phyloP scores from a whole-genome alignment of 495 filamentous ascomycete genomes.

The Delitschia confertaspora region DNA sequence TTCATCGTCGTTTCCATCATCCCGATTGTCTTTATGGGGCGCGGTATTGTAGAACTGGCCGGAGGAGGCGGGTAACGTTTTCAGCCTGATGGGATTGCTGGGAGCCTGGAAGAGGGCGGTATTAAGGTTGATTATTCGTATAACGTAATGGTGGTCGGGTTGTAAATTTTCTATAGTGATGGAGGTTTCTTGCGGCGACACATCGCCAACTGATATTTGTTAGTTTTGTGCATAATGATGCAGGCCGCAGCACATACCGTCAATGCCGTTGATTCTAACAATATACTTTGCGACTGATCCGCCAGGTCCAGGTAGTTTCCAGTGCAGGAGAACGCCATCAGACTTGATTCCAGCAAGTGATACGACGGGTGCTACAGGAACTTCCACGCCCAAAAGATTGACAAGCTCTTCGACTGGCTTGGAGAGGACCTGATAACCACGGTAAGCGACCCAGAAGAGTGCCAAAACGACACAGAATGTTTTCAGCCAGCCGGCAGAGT shows the following conservation, averaged over 20 bases:
- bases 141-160: conserved; percentile 80
- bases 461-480: conserved; percentile 25
- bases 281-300: conserved; percentile 77
- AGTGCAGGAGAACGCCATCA: conserved; percentile 82
- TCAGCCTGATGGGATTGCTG: conserved; percentile 71
- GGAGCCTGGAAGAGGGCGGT: conserved; percentile 84
- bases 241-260: conserved; percentile 50
- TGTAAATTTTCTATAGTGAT: conserved; percentile 79
- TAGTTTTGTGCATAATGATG: background rate
- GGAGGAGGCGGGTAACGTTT: conserved; percentile 39
- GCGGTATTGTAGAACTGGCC: conserved; percentile 27
- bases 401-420: conserved; percentile 87
- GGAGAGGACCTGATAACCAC: conserved; percentile 75
- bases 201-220: conserved; percentile 63
- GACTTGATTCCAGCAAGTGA: conserved; percentile 84
- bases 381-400: conserved; percentile 81
- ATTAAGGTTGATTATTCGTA: conserved; percentile 82
- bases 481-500: conserved; percentile 26
- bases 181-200: conserved; percentile 70
- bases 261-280: conserved; percentile 86
- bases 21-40: conserved; percentile 26
- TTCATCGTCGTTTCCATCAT: conserved; percentile 30
- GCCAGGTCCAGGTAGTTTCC: conserved; percentile 70
- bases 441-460: conserved; percentile 50
- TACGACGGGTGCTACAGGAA: conserved; percentile 80